phyloP scores from a whole-genome alignment of 441 rosid genomes.

The Erodium texanum region DNA sequence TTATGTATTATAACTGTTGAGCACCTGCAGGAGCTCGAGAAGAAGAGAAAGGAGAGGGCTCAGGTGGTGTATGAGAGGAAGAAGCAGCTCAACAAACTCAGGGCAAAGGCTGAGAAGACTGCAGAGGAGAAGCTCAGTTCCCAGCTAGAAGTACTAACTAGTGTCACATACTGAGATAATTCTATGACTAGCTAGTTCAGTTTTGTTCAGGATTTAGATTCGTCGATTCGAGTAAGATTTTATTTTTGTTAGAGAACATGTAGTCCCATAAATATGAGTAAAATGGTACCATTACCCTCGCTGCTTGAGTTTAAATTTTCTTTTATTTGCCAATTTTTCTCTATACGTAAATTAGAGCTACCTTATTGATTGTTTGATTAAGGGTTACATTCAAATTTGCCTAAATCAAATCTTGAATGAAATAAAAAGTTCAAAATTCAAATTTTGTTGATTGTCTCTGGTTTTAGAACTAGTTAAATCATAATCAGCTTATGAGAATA shows the following conservation, averaged over 20 bases:
- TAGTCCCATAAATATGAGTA: background rate
- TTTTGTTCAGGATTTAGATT: background rate
- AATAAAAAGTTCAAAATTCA: no score
- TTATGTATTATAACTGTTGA: background rate
- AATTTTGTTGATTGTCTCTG: no score
- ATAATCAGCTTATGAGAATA: no score
- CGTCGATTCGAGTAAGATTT: background rate
- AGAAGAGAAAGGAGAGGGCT: constrained; percentile 67
- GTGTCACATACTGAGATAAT: constrained; percentile 46
- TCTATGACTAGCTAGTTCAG: background rate
- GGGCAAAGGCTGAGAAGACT: constrained; percentile 54
- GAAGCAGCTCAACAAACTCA: constrained; percentile 64
- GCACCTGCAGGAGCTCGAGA: constrained; percentile 50
- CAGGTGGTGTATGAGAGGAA: constrained; percentile 55
- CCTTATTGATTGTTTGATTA: no score
- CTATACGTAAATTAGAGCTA: no score
- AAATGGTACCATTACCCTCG: background rate
- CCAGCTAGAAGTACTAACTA: constrained; percentile 49
- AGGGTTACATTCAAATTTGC: no score
- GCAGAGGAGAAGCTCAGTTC: constrained; percentile 75
- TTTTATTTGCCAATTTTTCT: no score
- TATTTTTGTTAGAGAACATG: background rate
- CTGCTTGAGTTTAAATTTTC: no score
- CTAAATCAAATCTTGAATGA: no score
- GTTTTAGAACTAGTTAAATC: no score